Conservation (phyloP, 192 early-diverging fungal species). For the Backusella morwellensis region DNA sequence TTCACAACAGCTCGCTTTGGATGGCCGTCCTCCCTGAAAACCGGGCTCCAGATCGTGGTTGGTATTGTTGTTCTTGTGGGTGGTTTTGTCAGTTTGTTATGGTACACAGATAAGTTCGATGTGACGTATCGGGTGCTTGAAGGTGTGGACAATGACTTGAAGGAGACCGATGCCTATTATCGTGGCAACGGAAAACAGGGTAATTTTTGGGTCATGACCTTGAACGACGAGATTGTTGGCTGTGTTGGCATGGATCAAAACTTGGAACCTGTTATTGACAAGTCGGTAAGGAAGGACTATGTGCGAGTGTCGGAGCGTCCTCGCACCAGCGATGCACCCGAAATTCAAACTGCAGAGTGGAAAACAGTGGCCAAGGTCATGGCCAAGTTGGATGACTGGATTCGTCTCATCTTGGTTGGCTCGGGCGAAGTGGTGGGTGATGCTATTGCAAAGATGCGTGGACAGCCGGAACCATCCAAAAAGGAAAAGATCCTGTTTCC, state of each 20-base stretch:
- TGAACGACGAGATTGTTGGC: slow-evolving; percentile 30
- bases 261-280: not conserved
- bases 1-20: not conserved
- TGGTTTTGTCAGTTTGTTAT: slow-evolving; percentile 18
- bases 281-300: not conserved
- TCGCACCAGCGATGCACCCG: not conserved
- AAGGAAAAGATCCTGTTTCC: slow-evolving; percentile 8
- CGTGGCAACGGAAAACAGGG: slow-evolving; percentile 15
- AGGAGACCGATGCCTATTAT: slow-evolving; percentile 29
- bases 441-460: not conserved
- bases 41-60: slow-evolving; percentile 4
- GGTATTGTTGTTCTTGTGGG: slow-evolving; percentile 3
- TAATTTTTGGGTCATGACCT: slow-evolving; percentile 39
- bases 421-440: slow-evolving; percentile 5
- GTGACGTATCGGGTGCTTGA: slow-evolving; percentile 19
- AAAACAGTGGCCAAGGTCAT: slow-evolving; percentile 1
- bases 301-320: not conserved
- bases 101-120: slow-evolving; percentile 35
- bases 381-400: slow-evolving; percentile 24
- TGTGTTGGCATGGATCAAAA: slow-evolving; percentile 33
- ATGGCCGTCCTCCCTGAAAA: not conserved
- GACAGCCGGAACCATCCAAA: not conserved
- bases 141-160: slow-evolving; percentile 34
- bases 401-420: slow-evolving; percentile 15
- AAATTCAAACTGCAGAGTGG: slow-evolving; percentile 14